A percentile compares a stretch with the other conserved stretches of the same genome.
phyloP scores from a whole-genome alignment of 495 filamentous ascomycete genomes.

The Lepidopterella palustris region DNA sequence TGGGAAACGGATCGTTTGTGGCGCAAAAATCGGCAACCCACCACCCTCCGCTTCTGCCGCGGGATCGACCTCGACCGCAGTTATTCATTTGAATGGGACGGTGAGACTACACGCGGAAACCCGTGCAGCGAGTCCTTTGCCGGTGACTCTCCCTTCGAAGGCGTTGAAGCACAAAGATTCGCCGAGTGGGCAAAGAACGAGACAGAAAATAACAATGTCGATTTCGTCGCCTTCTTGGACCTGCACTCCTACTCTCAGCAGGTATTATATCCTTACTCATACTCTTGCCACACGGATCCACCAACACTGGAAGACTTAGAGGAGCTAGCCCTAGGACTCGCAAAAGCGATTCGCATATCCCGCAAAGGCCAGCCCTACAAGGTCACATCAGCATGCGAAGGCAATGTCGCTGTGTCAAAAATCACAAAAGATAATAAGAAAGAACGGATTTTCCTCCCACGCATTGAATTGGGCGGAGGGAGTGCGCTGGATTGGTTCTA shows the following conservation, averaged over 20 bases:
- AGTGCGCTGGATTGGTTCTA: conserved; percentile 96
- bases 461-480: conserved; percentile 66
- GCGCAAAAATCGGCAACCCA: conserved; percentile 90
- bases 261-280: conserved; percentile 87
- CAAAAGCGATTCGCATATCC: conserved; percentile 76
- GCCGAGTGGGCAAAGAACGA: conserved; percentile 84
- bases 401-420: conserved; percentile 47
- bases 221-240: conserved; percentile 79
- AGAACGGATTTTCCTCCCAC: conserved; percentile 34
- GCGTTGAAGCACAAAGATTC: conserved; percentile 65
- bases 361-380: conserved; percentile 65
- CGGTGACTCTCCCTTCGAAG: conserved; percentile 77
- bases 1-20: conserved; percentile 90
- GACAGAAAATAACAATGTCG: conserved; percentile 59
- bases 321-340: conserved; percentile 82
- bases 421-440: conserved; percentile 16
- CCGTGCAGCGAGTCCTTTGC: conserved; percentile 91
- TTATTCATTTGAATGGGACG: conserved; percentile 76
- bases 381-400: conserved; percentile 83
- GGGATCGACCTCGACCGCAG: conserved; percentile 85
- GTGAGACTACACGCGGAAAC: conserved; percentile 56
- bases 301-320: conserved; percentile 86
- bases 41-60: conserved; percentile 71
- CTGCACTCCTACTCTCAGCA: conserved; percentile 95
- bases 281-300: conserved; percentile 66